Percentiles rank a stretch among this genome's conserved stretches.
Conservation (phyloP, 108 stramenopile genomes). For the Ochromonas danica region DNA sequence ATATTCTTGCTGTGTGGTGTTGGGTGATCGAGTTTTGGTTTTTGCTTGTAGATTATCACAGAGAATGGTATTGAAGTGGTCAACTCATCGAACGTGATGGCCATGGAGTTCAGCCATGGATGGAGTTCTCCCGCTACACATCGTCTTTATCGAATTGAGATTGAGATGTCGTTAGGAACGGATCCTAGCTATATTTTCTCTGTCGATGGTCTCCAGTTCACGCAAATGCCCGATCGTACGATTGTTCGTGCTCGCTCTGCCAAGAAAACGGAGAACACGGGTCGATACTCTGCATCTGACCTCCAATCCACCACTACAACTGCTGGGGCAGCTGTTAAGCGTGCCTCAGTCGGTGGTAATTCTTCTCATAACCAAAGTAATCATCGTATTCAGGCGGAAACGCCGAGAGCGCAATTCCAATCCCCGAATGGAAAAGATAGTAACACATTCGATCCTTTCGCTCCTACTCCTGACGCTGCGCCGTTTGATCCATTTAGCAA, state of each 20-base stretch:
- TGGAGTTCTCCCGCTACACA: not conserved
- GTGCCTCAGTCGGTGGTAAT: not conserved
- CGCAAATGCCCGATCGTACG: not conserved
- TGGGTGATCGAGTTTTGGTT: not conserved
- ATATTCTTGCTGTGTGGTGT: not conserved
- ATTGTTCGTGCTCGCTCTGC: not conserved
- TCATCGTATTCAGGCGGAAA: not conserved
- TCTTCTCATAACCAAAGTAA: not conserved
- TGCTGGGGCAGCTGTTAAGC: not conserved
- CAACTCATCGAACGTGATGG: not conserved
- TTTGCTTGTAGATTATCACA: not conserved
- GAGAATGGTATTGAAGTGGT: slow-evolving; percentile 3
- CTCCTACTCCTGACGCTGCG: not conserved
- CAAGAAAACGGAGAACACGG: not conserved
- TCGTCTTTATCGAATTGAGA: slow-evolving; percentile 1
- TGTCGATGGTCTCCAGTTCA: not conserved
- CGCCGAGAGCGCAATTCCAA: not conserved
- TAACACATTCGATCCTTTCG: slow-evolving; percentile 20
- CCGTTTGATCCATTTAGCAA: not conserved
- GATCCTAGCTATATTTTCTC: not conserved
- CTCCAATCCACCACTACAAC: not conserved
- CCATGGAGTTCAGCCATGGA: not conserved
- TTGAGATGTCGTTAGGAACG: not conserved
- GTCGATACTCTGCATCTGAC: not conserved
- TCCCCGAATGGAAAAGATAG: not conserved